These are phyloP conservation scores for Picea mariana DNA, from an alignment of 83 land plant genomes.

Conservation along the genomic window DNA sequence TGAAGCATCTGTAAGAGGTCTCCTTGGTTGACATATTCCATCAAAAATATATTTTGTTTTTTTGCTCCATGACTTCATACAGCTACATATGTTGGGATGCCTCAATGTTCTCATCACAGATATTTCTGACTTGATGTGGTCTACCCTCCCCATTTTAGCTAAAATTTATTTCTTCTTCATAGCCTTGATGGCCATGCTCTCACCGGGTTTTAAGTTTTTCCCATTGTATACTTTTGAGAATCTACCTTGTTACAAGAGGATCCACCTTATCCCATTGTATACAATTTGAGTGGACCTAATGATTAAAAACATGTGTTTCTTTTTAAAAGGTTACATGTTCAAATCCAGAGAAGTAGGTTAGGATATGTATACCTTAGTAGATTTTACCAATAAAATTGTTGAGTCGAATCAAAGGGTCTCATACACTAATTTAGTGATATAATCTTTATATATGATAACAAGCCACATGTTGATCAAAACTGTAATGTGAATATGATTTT, in stretches of 20 bases:
- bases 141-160: not conserved
- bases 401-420: no score
- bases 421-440: no score
- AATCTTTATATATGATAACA: no score
- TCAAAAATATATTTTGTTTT: conserved; percentile 41
- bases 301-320: no score
- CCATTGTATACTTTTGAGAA: conserved; percentile 61
- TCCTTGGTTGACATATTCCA: conserved; percentile 56
- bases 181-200: conserved; percentile 37
- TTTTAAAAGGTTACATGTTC: no score
- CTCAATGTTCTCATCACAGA: conserved; percentile 38
- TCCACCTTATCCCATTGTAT: no score
- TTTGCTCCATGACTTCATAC: conserved; percentile 54
- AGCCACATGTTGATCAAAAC: no score
- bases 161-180: conserved; percentile 25
- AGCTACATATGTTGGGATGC: conserved; percentile 58
- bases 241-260: conserved; percentile 39
- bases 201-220: conserved; percentile 26
- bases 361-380: no score
- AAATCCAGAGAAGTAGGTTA: no score
- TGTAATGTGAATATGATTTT: no score
- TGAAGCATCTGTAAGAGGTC: conserved; percentile 24
- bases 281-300: no score
- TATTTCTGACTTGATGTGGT: conserved; percentile 35
- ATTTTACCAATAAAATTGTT: no score